phyloP scores from a whole-genome alignment of 106 monocot species.

The Iris macrosiphon region DNA sequence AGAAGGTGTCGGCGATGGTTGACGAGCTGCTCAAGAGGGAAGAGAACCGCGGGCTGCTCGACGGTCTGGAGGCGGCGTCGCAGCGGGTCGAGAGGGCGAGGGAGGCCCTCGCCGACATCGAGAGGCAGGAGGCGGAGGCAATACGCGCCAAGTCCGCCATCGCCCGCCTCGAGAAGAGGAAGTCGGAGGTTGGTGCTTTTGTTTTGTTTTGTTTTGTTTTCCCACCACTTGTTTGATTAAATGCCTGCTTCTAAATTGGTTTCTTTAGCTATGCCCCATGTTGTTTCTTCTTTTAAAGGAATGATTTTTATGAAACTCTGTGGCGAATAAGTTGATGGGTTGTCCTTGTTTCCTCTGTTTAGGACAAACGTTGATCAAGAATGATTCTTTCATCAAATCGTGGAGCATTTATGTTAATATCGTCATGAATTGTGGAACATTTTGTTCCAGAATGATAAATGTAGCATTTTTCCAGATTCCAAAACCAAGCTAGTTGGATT shows the following conservation, averaged over 20 bases:
- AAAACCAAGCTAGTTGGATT: too few relatives aligned
- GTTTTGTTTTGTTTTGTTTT: background rate
- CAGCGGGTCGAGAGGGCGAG: constrained; percentile 59
- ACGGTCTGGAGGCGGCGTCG: constrained; percentile 58
- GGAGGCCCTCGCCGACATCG: constrained; percentile 53
- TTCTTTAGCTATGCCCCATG: too few relatives aligned
- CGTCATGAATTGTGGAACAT: too few relatives aligned
- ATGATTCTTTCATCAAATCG: too few relatives aligned
- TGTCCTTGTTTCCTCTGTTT: too few relatives aligned
- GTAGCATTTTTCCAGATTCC: too few relatives aligned
- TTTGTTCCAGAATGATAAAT: too few relatives aligned
- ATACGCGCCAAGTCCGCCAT: constrained; percentile 25
- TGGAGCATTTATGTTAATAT: too few relatives aligned
- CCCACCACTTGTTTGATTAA: constrained; percentile 3
- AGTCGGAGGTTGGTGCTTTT: constrained; percentile 41
- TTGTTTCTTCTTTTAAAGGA: too few relatives aligned
- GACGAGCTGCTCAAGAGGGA: constrained; percentile 64
- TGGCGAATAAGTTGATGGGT: too few relatives aligned
- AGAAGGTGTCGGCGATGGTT: constrained; percentile 19
- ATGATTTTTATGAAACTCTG: too few relatives aligned
- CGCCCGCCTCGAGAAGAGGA: constrained; percentile 42
- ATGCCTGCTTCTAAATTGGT: background rate
- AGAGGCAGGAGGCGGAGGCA: constrained; percentile 55
- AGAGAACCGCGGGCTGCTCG: constrained; percentile 58
- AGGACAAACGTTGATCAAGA: too few relatives aligned